These are phyloP conservation scores for Wickerhamomyces sp. DNA, from an alignment of 1,139 yeast genomes.

Conservation along the genomic window DNA sequence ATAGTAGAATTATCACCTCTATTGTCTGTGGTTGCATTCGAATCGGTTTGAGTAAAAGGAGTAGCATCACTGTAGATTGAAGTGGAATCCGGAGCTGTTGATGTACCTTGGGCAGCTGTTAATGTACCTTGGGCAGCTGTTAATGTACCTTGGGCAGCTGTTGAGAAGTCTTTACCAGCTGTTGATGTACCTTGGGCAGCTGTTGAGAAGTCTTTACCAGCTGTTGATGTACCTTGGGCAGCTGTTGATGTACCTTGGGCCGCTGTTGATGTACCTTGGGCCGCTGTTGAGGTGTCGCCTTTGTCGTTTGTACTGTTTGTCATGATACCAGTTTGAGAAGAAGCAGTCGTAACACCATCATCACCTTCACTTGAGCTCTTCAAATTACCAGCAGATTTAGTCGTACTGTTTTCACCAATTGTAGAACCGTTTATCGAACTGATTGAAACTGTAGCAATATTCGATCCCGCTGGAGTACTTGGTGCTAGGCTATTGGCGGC, in stretches of 20 bases:
- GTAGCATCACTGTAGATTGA: too few species aligned
- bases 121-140: too few species aligned
- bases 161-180: not conserved
- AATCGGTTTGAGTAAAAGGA: too few species aligned
- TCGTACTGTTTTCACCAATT: not conserved
- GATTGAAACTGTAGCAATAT: not conserved
- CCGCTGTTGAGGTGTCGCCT: not conserved
- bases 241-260: not conserved
- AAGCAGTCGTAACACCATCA: constrained; percentile 1
- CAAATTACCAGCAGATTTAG: not conserved
- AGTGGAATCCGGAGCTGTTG: not conserved
- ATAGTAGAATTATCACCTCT: too few species aligned
- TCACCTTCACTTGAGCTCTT: too few species aligned
- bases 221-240: not conserved
- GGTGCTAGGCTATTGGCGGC: constrained; percentile 1
- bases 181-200: not conserved
- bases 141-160: not conserved
- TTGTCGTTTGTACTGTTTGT: not conserved
- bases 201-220: not conserved
- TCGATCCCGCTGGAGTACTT: not conserved
- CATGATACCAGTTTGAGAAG: not conserved
- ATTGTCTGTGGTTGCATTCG: too few species aligned
- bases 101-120: not conserved
- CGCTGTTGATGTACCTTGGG: not conserved
- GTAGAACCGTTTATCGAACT: not conserved